These are phyloP conservation scores for Pythium oligandrum DNA, from an alignment of 352 stramenopile species.

Conservation along the genomic window DNA sequence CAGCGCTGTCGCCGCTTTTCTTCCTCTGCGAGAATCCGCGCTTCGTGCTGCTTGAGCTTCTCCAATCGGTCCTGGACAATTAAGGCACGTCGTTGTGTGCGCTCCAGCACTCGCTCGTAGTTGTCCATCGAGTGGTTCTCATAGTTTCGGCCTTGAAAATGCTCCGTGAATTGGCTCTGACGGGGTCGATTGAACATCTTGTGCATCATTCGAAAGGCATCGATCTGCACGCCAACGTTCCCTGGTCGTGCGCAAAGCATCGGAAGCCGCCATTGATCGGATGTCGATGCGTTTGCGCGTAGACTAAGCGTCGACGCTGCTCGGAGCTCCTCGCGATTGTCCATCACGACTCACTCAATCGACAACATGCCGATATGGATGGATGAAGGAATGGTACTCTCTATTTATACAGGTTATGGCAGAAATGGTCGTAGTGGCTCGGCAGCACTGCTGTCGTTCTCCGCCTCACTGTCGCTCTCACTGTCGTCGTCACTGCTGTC, in stretches of 20 bases:
- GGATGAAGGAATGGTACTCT: conserved; percentile 4
- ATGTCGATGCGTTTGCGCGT: no score
- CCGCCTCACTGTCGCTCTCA: conserved; percentile 6
- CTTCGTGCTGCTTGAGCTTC: conserved; percentile 40
- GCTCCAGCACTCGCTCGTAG: conserved; percentile 52
- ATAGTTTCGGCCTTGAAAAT: conserved; percentile 61
- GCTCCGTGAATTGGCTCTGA: conserved; percentile 55
- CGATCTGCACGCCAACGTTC: conserved; percentile 77
- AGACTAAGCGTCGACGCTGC: background rate
- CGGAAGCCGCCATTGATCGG: conserved; percentile 18
- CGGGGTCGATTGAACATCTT: conserved; percentile 52
- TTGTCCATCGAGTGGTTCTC: conserved; percentile 73
- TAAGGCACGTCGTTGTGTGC: conserved; percentile 35
- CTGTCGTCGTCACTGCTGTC: conserved; percentile 27
- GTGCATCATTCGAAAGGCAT: conserved; percentile 50
- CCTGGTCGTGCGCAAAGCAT: conserved; percentile 49
- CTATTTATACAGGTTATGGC: conserved; percentile 10
- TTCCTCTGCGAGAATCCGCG: conserved; percentile 36
- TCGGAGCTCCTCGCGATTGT: conserved; percentile 21
- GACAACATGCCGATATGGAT: background rate
- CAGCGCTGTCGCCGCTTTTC: conserved; percentile 29
- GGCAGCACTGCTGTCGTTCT: conserved; percentile 6
- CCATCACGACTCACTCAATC: conserved; percentile 1
- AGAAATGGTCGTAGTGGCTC: background rate
- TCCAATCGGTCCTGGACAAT: conserved; percentile 44